Evolutionary conservation across 371 early-diverging fungal genomes (phyloP), one percentile per base, ranked within the genome.

Genomic region (Mucor velutinosus): DNA sequence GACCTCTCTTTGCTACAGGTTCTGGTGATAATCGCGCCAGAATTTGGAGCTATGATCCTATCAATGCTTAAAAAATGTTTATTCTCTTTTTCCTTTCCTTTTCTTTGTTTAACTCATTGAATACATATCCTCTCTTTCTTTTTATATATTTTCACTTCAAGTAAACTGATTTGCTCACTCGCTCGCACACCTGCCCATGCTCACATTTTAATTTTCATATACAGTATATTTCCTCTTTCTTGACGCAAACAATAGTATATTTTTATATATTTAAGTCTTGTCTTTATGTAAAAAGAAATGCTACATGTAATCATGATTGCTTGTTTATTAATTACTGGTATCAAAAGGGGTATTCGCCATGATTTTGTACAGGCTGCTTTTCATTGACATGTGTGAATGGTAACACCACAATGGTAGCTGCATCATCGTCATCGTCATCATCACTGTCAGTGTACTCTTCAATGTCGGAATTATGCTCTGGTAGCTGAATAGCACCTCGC

Each of bases 1-100:
- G 93, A 41, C 90, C 91, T n/a, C 77, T 94, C 55, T 95, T 99
- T 83, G 98, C 98, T 12, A 98, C 98, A 17, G 99, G 97, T 10
- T 94, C 95, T 21, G 99, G 99, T 39, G 99, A 99, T 84, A 90
- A 88, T 72, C 89, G 92, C 67, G 97, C 97, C 19, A 86, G 97
- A 61, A 88, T 97, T 55, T 98, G 99, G 99, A 89, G 92, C 32
- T 93, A 93, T 69, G 84, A 83, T 41, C 71, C 83, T 35, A 53
- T 72, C 49, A 62, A 57, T 49, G 47, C 49, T 43, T 64, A 35
- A 59, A 33, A 39, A 47, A 47, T 32, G 17, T 8, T 41, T 32
- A 21, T 19, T 37, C 12, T 25, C 37, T 21, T 39, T 30, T 27
- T 63, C 39, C 23, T 25, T 39, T 53, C 21, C 37, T 37, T 58